phyloP scores from a whole-genome alignment of 768 basidiomycete species.

The Lactarius trivialis region DNA sequence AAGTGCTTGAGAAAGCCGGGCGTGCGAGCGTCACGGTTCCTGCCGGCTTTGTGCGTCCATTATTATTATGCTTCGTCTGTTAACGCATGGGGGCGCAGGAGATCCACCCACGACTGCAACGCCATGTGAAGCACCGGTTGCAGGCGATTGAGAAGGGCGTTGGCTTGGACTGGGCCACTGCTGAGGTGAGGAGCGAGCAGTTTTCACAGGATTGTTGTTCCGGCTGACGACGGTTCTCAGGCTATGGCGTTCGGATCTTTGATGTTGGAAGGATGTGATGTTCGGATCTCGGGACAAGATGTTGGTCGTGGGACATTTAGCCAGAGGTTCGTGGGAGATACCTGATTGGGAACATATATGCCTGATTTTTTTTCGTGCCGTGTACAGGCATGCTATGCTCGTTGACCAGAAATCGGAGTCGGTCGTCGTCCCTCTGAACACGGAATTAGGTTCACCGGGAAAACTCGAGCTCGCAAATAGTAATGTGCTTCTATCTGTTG shows the following conservation, averaged over 20 bases:
- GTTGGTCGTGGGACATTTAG: conserved; percentile 89
- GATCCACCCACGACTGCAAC: conserved; percentile 68
- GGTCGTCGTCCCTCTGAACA: conserved; percentile 77
- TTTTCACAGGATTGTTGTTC: background rate
- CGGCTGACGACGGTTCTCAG: conserved; percentile 31
- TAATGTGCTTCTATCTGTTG: conserved; percentile 29
- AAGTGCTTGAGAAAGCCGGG: conserved; percentile 52
- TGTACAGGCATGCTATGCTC: conserved; percentile 76
- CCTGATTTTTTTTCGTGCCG: background rate
- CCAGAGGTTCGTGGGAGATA: conserved; percentile 43
- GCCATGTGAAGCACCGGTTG: conserved; percentile 76
- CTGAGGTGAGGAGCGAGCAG: conserved; percentile 72
- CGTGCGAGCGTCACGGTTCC: conserved; percentile 59
- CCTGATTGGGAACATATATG: background rate
- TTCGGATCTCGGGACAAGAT: conserved; percentile 90
- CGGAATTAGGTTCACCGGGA: conserved; percentile 46
- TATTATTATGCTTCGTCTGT: background rate
- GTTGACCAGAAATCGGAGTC: conserved; percentile 82
- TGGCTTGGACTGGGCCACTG: conserved; percentile 87
- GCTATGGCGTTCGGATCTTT: conserved; percentile 85
- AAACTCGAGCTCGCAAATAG: conserved; percentile 86
- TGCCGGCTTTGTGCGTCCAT: conserved; percentile 52
- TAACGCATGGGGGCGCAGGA: conserved; percentile 43
- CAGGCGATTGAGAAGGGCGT: conserved; percentile 57
- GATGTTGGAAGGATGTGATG: conserved; percentile 73